Percentiles rank a stretch among this genome's conserved stretches.
phyloP scores from a whole-genome alignment of 768 basidiomycete species.

The Panaeolus papilionaceus region DNA sequence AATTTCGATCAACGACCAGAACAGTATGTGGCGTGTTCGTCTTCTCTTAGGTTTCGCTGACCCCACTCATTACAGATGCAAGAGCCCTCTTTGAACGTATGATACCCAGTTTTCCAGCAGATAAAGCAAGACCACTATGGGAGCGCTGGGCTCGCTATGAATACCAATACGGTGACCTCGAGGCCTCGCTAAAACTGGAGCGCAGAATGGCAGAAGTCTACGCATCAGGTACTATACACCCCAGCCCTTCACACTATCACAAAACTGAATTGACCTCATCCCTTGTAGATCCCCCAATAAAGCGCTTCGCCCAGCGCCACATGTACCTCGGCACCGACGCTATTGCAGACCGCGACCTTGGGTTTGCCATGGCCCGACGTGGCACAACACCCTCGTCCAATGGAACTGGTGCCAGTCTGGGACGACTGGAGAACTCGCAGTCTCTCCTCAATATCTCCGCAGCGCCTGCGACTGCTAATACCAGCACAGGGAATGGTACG shows the following conservation, averaged over 20 bases:
- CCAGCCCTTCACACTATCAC: conserved; percentile 14
- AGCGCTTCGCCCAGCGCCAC: conserved; percentile 88
- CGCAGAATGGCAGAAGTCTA: conserved; percentile 88
- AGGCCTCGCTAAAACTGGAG: conserved; percentile 88
- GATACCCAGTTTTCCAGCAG: conserved; percentile 76
- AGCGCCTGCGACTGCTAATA: conserved; percentile 14
- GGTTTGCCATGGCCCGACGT: conserved; percentile 66
- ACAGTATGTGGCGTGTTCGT: conserved; percentile 64
- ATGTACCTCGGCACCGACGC: conserved; percentile 85
- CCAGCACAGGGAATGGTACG: not conserved
- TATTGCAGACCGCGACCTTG: conserved; percentile 88
- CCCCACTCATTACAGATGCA: conserved; percentile 66
- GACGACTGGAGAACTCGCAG: conserved; percentile 42
- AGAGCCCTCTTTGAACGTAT: conserved; percentile 94
- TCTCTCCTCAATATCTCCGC: conserved; percentile 33
- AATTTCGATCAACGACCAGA: conserved; percentile 93
- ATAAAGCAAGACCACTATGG: conserved; percentile 88
- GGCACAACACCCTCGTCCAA: conserved; percentile 25
- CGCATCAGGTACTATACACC: conserved; percentile 67
- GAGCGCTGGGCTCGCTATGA: conserved; percentile 96
- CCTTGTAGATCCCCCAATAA: conserved; percentile 82
- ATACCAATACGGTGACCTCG: conserved; percentile 93
- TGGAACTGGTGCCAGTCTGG: conserved; percentile 25
- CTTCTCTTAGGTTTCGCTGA: conserved; percentile 19
- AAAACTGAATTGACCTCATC: not conserved